Conservation (phyloP, 495 filamentous ascomycete species). For the Tuber calosporum region DNA sequence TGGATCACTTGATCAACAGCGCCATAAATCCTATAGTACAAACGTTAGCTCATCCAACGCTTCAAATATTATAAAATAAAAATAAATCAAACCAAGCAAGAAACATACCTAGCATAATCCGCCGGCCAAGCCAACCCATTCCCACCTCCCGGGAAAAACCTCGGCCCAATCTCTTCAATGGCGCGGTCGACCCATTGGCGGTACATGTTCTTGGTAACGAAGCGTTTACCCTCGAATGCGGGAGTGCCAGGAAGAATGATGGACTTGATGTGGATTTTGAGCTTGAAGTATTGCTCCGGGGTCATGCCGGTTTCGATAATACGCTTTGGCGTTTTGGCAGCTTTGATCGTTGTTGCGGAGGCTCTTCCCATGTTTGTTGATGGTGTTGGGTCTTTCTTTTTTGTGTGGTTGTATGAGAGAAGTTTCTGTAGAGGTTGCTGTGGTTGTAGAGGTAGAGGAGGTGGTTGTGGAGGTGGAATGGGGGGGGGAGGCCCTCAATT, state of each 20-base stretch:
- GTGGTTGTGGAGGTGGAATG: not conserved
- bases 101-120: not conserved
- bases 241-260: not conserved
- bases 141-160: not conserved
- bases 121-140: not conserved
- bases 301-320: not conserved
- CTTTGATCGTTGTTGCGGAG: not conserved
- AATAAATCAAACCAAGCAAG: not conserved
- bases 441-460: too few relatives aligned
- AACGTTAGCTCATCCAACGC: not conserved
- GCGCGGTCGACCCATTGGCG: not conserved
- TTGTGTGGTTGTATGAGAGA: not conserved
- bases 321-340: not conserved
- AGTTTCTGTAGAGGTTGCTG: not conserved
- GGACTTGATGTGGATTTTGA: not conserved
- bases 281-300: not conserved
- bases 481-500: not conserved
- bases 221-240: not conserved
- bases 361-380: not conserved
- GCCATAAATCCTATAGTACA: not conserved
- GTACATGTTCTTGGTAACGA: not conserved
- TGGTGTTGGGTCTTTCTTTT: not conserved
- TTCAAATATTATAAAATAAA: not conserved
- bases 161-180: not conserved
- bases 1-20: not conserved